Evolutionary conservation across 176 grass and related monocot species (phyloP).

Genomic region (Poa annua): DNA sequence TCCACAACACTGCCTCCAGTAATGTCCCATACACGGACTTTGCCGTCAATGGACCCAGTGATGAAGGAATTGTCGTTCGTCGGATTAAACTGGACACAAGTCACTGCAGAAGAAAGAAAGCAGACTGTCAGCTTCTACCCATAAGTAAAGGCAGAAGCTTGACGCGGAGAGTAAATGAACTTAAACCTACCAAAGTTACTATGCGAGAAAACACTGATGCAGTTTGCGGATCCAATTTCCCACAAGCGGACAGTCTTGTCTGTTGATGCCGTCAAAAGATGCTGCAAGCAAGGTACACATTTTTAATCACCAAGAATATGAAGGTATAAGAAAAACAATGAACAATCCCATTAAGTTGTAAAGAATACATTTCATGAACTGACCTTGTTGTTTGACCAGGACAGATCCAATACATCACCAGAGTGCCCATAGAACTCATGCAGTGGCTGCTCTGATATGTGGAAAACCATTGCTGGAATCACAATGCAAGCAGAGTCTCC

Average conservation of each 20-base stretch:
- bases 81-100: conserved; percentile 88
- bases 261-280: conserved; percentile 74
- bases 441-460: conserved; percentile 69
- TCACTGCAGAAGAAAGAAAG: conserved; percentile 61
- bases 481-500: conserved; percentile 78
- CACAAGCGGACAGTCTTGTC: conserved; percentile 94
- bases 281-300: conserved; percentile 49
- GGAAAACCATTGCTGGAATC: conserved; percentile 65
- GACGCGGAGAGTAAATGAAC: conserved; percentile 5
- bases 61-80: conserved; percentile 69
- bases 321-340: conserved; percentile 13
- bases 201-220: conserved; percentile 73
- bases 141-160: conserved; percentile 23
- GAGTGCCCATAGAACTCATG: conserved; percentile 80
- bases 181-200: conserved; percentile 72
- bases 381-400: conserved; percentile 92
- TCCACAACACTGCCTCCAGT: conserved; percentile 65
- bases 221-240: conserved; percentile 70
- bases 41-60: conserved; percentile 97
- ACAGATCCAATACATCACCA: conserved; percentile 77
- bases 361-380: conserved; percentile 30
- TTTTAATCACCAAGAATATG: conserved; percentile 33
- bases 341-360: background rate
- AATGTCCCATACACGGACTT: conserved; percentile 92
- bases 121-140: conserved; percentile 24